phyloP scores from a whole-genome alignment of 2,329 filamentous ascomycete species.

The Colletotrichum sp. region DNA sequence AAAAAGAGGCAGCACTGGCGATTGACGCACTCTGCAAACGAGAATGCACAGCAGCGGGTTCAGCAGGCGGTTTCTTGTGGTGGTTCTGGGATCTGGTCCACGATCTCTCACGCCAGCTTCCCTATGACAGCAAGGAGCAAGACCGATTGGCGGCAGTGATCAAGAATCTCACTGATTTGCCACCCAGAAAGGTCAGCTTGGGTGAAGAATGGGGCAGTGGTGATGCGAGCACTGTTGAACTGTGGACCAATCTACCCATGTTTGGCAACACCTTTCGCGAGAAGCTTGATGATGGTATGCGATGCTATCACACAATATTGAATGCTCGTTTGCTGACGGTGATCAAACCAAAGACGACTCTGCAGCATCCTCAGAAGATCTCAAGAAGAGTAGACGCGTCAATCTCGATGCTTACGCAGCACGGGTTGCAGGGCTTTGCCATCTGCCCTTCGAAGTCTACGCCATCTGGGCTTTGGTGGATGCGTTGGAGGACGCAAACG shows the following conservation, averaged over 20 bases:
- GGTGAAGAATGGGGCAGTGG: not conserved
- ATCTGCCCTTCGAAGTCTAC: not conserved
- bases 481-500: not conserved
- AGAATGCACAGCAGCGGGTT: not conserved
- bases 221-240: not conserved
- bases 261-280: not conserved
- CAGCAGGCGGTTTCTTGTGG: conserved; percentile 20
- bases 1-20: not conserved
- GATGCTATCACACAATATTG: accelerated
- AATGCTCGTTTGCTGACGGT: not conserved
- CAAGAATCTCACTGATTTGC: not conserved
- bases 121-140: conserved; percentile 20
- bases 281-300: not conserved
- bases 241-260: not conserved
- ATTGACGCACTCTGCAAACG: not conserved
- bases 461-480: not conserved
- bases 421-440: not conserved
- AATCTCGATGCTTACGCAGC: not conserved
- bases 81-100: conserved; percentile 28
- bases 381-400: not conserved
- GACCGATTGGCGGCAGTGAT: not conserved
- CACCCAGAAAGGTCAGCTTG: accelerated
- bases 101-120: conserved; percentile 23
- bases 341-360: accelerated
- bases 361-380: not conserved